phyloP scores from a whole-genome alignment of 495 filamentous ascomycete species.

The Pyronema domesticum region DNA sequence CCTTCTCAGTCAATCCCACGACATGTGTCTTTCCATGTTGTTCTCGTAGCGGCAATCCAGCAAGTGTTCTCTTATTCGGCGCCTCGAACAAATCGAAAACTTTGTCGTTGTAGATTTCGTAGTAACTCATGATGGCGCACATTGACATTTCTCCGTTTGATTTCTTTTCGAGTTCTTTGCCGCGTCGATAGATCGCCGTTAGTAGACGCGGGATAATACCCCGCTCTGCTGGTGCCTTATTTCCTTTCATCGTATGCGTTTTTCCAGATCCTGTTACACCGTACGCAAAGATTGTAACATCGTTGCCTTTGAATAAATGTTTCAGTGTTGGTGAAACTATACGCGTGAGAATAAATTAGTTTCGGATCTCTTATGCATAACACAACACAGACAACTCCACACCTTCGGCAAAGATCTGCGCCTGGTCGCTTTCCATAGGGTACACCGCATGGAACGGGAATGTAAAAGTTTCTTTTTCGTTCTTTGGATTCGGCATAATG shows the following conservation, averaged over 20 bases:
- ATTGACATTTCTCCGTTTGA: conserved; percentile 55
- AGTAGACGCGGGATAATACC: conserved; percentile 82
- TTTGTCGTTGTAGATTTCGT: conserved; percentile 96
- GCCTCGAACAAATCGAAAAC: conserved; percentile 86
- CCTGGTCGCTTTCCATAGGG: conserved; percentile 57
- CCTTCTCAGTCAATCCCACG: conserved; percentile 71
- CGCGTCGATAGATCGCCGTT: conserved; percentile 67
- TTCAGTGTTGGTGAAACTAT: conserved; percentile 63
- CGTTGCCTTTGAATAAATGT: conserved; percentile 81
- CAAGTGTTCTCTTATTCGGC: conserved; percentile 70
- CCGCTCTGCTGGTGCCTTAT: conserved; percentile 70
- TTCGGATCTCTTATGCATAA: neutral
- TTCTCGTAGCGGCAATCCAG: conserved; percentile 77
- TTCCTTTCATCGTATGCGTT: conserved; percentile 95
- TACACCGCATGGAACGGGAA: conserved; percentile 95
- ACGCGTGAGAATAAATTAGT: neutral
- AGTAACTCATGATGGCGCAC: conserved; percentile 72
- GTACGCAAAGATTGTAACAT: conserved; percentile 90
- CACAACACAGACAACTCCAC: conserved; percentile 18
- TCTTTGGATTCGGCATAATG: conserved; percentile 88
- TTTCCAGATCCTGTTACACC: conserved; percentile 93
- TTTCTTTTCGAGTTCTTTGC: conserved; percentile 77
- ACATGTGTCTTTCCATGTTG: conserved; percentile 83
- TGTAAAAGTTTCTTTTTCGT: conserved; percentile 72
- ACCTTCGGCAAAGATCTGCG: conserved; percentile 84